Evolutionary conservation across 2,329 filamentous ascomycete species (phyloP), one percentile per base, ranked within the genome.

Genomic region (Hypocrella siamensis): DNA sequence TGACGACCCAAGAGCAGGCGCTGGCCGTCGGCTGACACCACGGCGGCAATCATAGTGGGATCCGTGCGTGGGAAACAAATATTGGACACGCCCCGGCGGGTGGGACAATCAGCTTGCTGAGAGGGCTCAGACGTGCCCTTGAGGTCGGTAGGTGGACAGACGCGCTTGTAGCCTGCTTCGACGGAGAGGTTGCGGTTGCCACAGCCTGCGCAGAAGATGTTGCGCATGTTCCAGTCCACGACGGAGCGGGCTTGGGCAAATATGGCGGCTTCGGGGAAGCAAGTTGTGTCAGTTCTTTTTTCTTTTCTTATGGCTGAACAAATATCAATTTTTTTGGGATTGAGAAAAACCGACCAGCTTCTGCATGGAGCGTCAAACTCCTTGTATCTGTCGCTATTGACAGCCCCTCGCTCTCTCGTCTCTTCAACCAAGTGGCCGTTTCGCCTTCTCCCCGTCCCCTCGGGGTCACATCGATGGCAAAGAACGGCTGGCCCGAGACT

Each of bases 11-110:
- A 76, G 6, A 98, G 70, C 25, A 93, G 59, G 38, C 74, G 72
- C 41, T 76, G 69, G 31, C 79, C 79, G 43, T 92, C 82, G 31
- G 76, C 65, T 32, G 80, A 92, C 19, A 96, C 71, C 9, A 94
- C 78, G 1, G 86, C 88, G 58, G 92, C 86, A 57, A 98, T 98
- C 52, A 96, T 85, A 18, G 84, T 93, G 1, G 86, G 85, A 46
- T 94, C 86, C 2, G 88, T 94, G 31, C 86, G 74, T 3, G 88
- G 88, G 63, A 94, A 96, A 47, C 70, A 79, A 32, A 94, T 66
- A 56, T 98, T 98, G 19, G 85, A 93, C 28, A 98, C 61, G 17
- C 83, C 85, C 25, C 74, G 79, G 33, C 90, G 73, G 1, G 86
- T 92, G 6, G 72, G 75, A 55, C 90, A 98, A 14, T 78, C 67